Conservation (phyloP, 768 basidiomycete species). For the Phanerochaete sordida region DNA sequence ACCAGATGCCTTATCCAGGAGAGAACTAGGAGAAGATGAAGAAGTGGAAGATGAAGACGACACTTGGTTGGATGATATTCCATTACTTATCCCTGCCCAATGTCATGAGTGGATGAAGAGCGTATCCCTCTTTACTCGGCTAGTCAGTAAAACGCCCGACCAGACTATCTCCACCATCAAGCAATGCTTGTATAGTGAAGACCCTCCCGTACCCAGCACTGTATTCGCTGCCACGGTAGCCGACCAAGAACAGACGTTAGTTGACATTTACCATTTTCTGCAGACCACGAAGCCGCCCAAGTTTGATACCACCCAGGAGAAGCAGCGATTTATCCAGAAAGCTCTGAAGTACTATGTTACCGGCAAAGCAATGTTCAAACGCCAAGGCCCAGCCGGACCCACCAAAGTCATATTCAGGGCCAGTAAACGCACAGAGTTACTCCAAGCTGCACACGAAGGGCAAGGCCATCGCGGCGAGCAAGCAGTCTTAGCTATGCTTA, state of each 20-base stretch:
- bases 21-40: conserved; percentile 14
- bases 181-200: neutral
- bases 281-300: neutral
- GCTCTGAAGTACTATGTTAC: conserved; percentile 12
- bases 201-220: neutral
- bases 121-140: neutral
- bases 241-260: conserved; percentile 12
- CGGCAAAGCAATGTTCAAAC: conserved; percentile 4
- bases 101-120: no score
- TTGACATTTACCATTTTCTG: conserved; percentile 18
- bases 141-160: neutral
- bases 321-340: conserved; percentile 8
- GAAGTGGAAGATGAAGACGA: conserved; percentile 15
- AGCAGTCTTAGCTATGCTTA: conserved; percentile 5
- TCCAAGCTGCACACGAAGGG: conserved; percentile 17
- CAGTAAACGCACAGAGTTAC: conserved; percentile 2
- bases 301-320: neutral
- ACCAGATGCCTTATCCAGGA: conserved; percentile 37
- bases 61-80: neutral
- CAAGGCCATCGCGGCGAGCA: conserved; percentile 19
- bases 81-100: neutral
- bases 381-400: neutral
- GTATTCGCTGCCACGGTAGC: neutral
- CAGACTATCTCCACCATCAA: neutral
- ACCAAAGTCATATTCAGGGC: conserved; percentile 6